Conservation (phyloP, 331 rosid species). For the Malus hybrid region DNA sequence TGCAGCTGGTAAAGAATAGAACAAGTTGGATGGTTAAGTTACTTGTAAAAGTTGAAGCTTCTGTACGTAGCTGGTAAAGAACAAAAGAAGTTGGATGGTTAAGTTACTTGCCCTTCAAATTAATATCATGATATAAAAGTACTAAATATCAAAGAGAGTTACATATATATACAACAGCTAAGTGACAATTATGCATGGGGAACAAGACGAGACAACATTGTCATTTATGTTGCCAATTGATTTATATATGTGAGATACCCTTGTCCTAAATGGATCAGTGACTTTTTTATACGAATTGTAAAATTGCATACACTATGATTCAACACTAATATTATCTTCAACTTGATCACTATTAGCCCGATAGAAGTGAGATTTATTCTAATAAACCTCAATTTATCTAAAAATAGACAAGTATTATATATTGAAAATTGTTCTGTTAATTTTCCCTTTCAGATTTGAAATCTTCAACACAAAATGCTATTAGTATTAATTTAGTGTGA, state of each 20-base stretch:
- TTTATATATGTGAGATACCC: background rate
- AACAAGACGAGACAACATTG: conserved; percentile 18
- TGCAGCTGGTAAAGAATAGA: no score
- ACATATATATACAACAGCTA: background rate
- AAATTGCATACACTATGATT: background rate
- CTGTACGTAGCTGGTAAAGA: conserved; percentile 8
- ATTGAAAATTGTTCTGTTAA: background rate
- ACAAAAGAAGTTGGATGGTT: conserved; percentile 19
- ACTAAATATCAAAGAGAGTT: background rate
- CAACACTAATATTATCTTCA: background rate
- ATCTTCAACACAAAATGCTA: background rate
- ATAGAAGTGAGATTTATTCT: background rate
- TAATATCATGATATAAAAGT: background rate
- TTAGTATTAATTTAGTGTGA: background rate
- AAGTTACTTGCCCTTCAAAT: conserved; percentile 26
- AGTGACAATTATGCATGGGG: conserved; percentile 8
- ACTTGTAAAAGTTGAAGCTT: no score
- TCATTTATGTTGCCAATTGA: conserved; percentile 9
- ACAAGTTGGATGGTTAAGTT: no score
- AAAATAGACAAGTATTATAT: background rate
- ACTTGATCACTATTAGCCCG: no score
- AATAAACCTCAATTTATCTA: no score
- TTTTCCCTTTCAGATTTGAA: background rate
- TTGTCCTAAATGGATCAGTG: background rate
- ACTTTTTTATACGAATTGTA: background rate